Evolutionary conservation across 2,329 filamentous ascomycete genomes (phyloP).

Genomic region (Penicillium sp.): DNA sequence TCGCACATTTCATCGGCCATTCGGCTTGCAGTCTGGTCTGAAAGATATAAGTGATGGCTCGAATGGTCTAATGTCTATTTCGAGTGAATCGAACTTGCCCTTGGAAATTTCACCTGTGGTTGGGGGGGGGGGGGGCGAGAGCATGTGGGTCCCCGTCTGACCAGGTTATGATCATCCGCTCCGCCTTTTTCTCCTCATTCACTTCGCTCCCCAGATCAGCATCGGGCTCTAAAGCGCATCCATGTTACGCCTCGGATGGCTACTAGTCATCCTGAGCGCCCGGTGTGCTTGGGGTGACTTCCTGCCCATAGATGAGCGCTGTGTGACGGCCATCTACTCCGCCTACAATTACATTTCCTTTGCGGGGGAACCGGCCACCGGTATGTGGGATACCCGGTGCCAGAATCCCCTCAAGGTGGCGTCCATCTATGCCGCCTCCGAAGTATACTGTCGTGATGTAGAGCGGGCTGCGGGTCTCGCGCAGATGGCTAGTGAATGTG

Average conservation of each 20-base stretch:
- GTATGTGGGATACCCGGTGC: slow-evolving; percentile 29
- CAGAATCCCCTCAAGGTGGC: slow-evolving; percentile 33
- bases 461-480: slow-evolving; percentile 26
- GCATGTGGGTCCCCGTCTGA: neutral
- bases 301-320: slow-evolving; percentile 28
- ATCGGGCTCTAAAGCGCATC: slow-evolving; percentile 2
- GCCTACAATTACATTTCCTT: slow-evolving; percentile 36
- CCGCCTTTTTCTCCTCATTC: slow-evolving; percentile 5
- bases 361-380: slow-evolving; percentile 18
- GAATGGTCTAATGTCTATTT: neutral
- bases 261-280: slow-evolving; percentile 15
- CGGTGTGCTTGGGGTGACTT: slow-evolving; percentile 7
- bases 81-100: neutral
- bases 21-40: neutral
- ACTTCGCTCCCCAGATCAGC: neutral
- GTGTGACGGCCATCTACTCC: slow-evolving; percentile 33
- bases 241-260: slow-evolving; percentile 22
- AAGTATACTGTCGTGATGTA: slow-evolving; percentile 31
- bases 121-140: neutral
- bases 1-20: neutral
- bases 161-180: neutral
- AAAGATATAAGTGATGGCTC: neutral
- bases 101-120: neutral
- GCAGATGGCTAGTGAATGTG: slow-evolving; percentile 22
- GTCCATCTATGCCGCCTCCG: slow-evolving; percentile 39